Percentiles rank a stretch among this genome's conserved stretches.
These are phyloP conservation scores for Alloteropsis semialata DNA, from an alignment of 176 grass and related monocot genomes.

Conservation along the genomic window DNA sequence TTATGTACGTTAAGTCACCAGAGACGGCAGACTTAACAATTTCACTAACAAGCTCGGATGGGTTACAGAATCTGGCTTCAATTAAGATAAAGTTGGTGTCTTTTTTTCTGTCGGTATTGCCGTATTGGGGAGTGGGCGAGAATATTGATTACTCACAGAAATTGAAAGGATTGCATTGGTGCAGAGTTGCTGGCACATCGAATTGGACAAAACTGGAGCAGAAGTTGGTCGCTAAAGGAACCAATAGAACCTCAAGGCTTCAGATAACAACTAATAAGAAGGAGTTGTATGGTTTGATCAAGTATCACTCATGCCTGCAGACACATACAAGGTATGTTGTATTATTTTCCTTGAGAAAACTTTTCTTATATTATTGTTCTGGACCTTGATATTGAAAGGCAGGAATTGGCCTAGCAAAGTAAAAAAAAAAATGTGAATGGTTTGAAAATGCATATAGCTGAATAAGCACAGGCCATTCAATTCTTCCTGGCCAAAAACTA, in stretches of 20 bases:
- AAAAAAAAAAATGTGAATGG: background rate
- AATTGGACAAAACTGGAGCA: slow-evolving; percentile 40
- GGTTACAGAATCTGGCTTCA: slow-evolving; percentile 54
- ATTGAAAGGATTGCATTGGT: background rate
- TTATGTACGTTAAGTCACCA: slow-evolving; percentile 56
- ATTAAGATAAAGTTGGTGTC: slow-evolving; percentile 43
- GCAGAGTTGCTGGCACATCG: slow-evolving; percentile 15
- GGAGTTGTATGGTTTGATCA: slow-evolving; percentile 55
- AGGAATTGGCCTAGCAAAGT: background rate
- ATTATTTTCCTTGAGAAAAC: background rate
- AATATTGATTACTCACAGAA: background rate
- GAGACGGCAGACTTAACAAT: slow-evolving; percentile 41
- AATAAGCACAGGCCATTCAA: background rate
- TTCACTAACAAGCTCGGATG: slow-evolving; percentile 63
- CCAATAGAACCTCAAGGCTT: slow-evolving; percentile 40
- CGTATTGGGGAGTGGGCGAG: background rate
- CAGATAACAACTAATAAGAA: slow-evolving; percentile 31
- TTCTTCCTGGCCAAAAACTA: slow-evolving; percentile 19
- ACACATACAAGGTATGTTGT: slow-evolving; percentile 39
- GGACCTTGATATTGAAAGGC: background rate
- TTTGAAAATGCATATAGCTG: background rate
- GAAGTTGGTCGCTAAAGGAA: slow-evolving; percentile 28
- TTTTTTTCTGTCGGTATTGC: background rate
- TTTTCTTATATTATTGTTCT: background rate
- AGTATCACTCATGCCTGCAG: slow-evolving; percentile 48